Evolutionary conservation across 805 yeast genomes (phyloP), one percentile per base, ranked within the genome.

Genomic region (Starmerella bombi): DNA sequence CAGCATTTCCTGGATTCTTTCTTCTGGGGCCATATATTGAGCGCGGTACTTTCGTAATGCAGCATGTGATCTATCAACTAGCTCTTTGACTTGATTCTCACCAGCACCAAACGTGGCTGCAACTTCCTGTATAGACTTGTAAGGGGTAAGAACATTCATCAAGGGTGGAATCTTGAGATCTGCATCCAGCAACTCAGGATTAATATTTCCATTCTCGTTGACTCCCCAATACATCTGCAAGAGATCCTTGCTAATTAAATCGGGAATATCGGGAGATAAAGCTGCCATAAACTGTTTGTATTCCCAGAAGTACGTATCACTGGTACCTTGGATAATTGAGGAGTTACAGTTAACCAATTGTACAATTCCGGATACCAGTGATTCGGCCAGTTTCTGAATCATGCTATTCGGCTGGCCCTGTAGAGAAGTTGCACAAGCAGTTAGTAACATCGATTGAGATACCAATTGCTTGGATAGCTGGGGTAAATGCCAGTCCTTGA

Each of bases 401-500:
- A 25, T 39, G 3, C 37, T 31, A 23, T 38, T 33, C 9, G 16
- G 12, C 6, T n/a, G 14, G 15, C 55, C 20, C 14, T 15, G 21
- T 17, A 45, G 32, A 18, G 28, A 35, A 8, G 32, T 58, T 3
- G 53, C 43, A 34, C 53, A 58, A 2, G 63, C 65, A 32, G 49
- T 37, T 27, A 63, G 50, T 25, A 63, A 43, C 25, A 55, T 46
- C 1, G 62, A 61, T 43, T 63, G 66, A 32, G 61, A 66, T 35
- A 53, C 54, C 19, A 62, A 54, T 58, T 59, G 58, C 43, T 63
- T 63, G 35, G 60, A 64, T 47, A 63, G 60, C 33, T 59, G 62
- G 3, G 67, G 67, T 28, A 63, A 47, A 27, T 53, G 54, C 67
- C 67, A 63, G 40, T 63, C 66, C 3, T 52, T 54, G 9, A 64